Conservation (phyloP, 495 filamentous ascomycete genomes). For the Hypoxylon lenormandii region DNA sequence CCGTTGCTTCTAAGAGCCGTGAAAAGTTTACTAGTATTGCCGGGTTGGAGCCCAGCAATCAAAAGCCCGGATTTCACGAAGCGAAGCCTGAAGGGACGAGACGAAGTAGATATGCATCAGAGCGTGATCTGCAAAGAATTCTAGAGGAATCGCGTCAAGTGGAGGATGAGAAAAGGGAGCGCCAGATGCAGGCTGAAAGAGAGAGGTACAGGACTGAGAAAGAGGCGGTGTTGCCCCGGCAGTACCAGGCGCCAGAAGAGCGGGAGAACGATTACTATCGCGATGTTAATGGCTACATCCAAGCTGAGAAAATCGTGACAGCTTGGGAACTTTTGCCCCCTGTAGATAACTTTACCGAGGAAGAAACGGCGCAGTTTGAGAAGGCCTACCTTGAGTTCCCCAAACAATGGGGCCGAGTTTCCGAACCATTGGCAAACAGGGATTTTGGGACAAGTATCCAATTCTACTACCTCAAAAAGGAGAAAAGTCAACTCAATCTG, state of each 20-base stretch:
- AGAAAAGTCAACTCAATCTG: conserved; percentile 86
- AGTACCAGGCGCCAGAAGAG: conserved; percentile 69
- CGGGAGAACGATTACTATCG: conserved; percentile 68
- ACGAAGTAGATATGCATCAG: conserved; percentile 69
- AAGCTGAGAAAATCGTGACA: conserved; percentile 72
- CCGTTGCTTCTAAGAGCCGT: conserved; percentile 60
- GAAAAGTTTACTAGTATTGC: conserved; percentile 54
- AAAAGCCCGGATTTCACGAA: conserved; percentile 60
- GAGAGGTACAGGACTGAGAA: conserved; percentile 80
- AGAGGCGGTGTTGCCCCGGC: conserved; percentile 85
- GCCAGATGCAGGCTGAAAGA: conserved; percentile 74
- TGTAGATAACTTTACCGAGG: conserved; percentile 82
- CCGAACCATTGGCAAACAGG: conserved; percentile 75
- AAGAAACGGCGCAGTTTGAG: conserved; percentile 82
- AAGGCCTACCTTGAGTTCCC: conserved; percentile 81
- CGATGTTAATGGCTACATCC: conserved; percentile 78
- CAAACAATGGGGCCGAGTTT: conserved; percentile 93
- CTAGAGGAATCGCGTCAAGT: conserved; percentile 81
- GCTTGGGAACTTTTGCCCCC: conserved; percentile 80
- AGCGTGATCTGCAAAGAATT: conserved; percentile 80
- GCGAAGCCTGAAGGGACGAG: conserved; percentile 72
- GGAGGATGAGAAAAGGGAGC: conserved; percentile 77
- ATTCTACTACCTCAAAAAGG: conserved; percentile 95
- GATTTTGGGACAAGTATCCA: conserved; percentile 88
- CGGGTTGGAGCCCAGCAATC: conserved; percentile 41